A percentile compares a stretch with the other conserved stretches of the same genome.
Evolutionary conservation across 305 asterid species (phyloP).

Genomic region (Solanum hybrid): DNA sequence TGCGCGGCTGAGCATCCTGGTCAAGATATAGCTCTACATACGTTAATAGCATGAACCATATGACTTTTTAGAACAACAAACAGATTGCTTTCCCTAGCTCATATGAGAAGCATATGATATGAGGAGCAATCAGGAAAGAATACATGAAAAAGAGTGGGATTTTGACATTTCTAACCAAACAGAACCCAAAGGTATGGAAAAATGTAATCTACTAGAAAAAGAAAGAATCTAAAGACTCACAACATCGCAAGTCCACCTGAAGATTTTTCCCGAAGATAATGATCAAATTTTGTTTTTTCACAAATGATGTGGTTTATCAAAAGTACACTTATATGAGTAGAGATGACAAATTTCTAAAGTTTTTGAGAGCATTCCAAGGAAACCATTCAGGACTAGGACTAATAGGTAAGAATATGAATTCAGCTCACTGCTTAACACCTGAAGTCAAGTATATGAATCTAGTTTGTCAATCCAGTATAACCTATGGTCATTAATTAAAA

Average conservation of each 20-base stretch:
- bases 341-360: background rate
- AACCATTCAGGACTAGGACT: background rate
- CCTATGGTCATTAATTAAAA: background rate
- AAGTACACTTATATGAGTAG: background rate
- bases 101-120: background rate
- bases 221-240: background rate
- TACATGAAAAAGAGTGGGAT: background rate
- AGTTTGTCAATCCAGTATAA: background rate
- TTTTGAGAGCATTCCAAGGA: background rate
- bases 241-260: background rate
- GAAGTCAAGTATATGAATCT: background rate
- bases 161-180: background rate
- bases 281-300: background rate
- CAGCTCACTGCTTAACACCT: background rate
- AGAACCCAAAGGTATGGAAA: background rate
- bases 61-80: background rate
- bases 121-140: background rate
- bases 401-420: background rate
- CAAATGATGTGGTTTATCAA: background rate
- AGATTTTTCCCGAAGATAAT: background rate
- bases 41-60: background rate
- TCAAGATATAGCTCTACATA: slow-evolving; percentile 8
- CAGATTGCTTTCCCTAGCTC: background rate
- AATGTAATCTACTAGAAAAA: background rate
- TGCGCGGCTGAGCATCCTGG: slow-evolving; percentile 87